Evolutionary conservation across 169 alveolate species (phyloP).

Genomic region (Babesia ovata): DNA sequence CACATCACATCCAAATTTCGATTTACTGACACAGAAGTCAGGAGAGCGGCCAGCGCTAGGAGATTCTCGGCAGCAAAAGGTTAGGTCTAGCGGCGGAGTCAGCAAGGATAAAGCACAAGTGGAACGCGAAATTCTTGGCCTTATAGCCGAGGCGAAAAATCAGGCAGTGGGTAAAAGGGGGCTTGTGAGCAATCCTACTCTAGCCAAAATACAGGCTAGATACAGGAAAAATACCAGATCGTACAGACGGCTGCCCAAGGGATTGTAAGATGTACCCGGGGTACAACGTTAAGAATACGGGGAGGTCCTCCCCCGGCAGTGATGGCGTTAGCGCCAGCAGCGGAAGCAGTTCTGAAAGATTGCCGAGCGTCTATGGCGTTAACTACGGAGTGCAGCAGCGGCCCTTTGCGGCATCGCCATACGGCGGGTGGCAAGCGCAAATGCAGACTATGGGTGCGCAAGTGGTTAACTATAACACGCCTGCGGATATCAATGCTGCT

Average conservation of each 20-base stretch:
- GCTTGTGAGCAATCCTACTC: slow-evolving; percentile 22
- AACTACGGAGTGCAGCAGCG: slow-evolving; percentile 4
- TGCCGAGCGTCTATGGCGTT: neutral
- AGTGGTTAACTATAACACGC: neutral
- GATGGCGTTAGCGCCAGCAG: neutral
- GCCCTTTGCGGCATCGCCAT: slow-evolving; percentile 6
- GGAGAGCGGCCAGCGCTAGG: neutral
- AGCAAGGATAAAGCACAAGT: neutral
- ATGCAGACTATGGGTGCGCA: slow-evolving; percentile 16
- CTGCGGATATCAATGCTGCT: neutral
- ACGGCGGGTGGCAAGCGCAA: slow-evolving; percentile 22
- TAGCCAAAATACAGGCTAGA: slow-evolving; percentile 27
- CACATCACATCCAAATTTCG: neutral
- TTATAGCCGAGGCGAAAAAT: slow-evolving; percentile 21
- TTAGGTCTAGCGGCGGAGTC: neutral
- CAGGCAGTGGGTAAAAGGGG: slow-evolving; percentile 41
- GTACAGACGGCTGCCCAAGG: slow-evolving; percentile 2
- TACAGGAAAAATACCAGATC: neutral
- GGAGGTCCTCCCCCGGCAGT: neutral
- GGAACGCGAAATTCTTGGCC: slow-evolving; percentile 22
- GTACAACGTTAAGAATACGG: neutral
- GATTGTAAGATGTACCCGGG: slow-evolving; percentile 22
- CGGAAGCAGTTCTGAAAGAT: neutral
- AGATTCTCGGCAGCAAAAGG: neutral
- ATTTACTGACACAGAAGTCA: too few relatives aligned